These are phyloP conservation scores for Primulina tabacum DNA, from an alignment of 257 asterid species.

Conservation along the genomic window DNA sequence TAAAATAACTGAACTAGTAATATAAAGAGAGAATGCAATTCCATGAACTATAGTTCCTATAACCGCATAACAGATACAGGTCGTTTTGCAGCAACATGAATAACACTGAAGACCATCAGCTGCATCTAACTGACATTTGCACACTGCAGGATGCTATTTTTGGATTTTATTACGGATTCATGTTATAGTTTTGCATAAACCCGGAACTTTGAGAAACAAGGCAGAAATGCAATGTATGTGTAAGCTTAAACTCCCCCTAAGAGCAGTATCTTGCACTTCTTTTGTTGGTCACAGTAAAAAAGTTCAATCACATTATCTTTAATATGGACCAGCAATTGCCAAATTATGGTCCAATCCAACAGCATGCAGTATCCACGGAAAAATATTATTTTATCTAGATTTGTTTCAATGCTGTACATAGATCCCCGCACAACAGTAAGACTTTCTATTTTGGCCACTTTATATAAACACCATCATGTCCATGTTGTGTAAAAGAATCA, in stretches of 20 bases:
- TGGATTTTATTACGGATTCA: background rate
- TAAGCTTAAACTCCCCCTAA: background rate
- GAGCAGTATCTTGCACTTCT: background rate
- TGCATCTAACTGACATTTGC: background rate
- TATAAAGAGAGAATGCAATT: background rate
- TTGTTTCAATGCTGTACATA: background rate
- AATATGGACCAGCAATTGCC: background rate
- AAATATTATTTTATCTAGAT: background rate
- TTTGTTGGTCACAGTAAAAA: background rate
- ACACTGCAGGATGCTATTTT: background rate
- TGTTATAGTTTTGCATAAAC: background rate
- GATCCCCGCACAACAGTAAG: background rate
- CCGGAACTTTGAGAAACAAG: constrained; percentile 16
- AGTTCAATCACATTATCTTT: background rate
- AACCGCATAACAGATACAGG: background rate
- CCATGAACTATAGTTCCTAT: background rate
- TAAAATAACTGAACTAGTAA: constrained; percentile 8
- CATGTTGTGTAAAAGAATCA: constrained; percentile 9
- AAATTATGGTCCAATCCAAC: background rate
- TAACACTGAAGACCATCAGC: background rate
- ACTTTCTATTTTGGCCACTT: constrained; percentile 1
- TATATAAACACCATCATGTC: constrained; percentile 3
- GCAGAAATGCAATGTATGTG: background rate
- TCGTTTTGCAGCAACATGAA: background rate
- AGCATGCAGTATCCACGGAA: background rate